These are phyloP conservation scores for Rachicladosporium sp. DNA, from an alignment of 2,329 filamentous ascomycete species.

Conservation along the genomic window DNA sequence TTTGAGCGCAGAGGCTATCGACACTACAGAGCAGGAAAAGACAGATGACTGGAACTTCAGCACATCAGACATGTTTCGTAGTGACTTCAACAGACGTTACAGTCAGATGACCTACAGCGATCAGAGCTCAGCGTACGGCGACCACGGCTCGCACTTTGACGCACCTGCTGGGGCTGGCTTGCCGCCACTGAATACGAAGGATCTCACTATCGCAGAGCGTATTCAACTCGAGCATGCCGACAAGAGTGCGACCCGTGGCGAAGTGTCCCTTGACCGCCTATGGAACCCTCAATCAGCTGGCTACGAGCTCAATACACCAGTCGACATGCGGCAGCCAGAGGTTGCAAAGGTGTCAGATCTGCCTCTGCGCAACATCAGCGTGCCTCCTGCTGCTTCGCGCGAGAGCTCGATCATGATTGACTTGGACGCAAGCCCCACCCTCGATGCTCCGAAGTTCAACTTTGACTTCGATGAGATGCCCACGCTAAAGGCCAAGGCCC, in stretches of 20 bases:
- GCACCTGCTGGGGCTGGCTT: constrained; percentile 10
- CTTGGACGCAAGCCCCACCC: constrained; percentile 41
- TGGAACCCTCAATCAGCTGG: constrained; percentile 44
- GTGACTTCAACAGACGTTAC: constrained; percentile 21
- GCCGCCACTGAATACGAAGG: constrained; percentile 9
- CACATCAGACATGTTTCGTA: constrained; percentile 49
- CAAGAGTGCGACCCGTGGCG: constrained; percentile 44
- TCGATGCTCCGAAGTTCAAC: constrained; percentile 34
- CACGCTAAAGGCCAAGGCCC: constrained; percentile 42
- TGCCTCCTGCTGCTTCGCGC: constrained; percentile 25
- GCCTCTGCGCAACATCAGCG: constrained; percentile 33
- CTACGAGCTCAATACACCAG: constrained; percentile 47
- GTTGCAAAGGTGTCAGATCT: constrained; percentile 39
- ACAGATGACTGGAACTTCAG: constrained; percentile 54
- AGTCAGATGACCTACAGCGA: constrained; percentile 19
- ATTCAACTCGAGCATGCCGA: constrained; percentile 43
- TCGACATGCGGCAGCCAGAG: constrained; percentile 8
- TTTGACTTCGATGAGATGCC: constrained; percentile 38
- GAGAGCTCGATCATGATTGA: constrained; percentile 46
- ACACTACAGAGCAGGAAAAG: constrained; percentile 27
- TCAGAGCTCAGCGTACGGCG: constrained; percentile 4
- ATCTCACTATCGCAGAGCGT: constrained; percentile 14
- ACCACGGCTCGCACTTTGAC: constrained; percentile 13
- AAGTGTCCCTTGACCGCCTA: constrained; percentile 43
- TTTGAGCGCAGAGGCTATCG: constrained; percentile 22